phyloP scores from a whole-genome alignment of 1,284 basidiomycete species.

The Hypsizygus ulmarius region DNA sequence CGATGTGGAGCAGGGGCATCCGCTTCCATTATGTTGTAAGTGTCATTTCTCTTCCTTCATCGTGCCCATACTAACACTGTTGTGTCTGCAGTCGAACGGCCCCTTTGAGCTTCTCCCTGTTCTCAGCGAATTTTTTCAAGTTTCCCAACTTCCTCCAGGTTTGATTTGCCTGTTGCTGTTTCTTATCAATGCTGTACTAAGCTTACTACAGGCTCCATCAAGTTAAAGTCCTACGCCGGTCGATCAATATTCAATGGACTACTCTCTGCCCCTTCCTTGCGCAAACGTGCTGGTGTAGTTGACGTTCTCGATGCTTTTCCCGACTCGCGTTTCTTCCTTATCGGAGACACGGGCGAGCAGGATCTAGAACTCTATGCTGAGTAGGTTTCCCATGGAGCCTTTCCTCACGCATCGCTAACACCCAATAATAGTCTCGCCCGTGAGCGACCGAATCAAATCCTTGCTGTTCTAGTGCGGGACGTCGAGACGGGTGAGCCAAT shows the following conservation, averaged over 20 bases:
- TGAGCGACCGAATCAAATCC: slow-evolving; percentile 63
- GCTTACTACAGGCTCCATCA: slow-evolving; percentile 50
- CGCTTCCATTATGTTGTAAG: slow-evolving; percentile 86
- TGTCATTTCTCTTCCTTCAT: slow-evolving; percentile 18
- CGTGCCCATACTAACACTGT: slow-evolving; percentile 14
- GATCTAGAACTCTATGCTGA: slow-evolving; percentile 82
- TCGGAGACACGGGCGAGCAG: slow-evolving; percentile 88
- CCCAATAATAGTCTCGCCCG: slow-evolving; percentile 48
- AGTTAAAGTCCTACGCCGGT: slow-evolving; percentile 79
- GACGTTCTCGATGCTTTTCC: slow-evolving; percentile 80
- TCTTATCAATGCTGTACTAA: slow-evolving; percentile 16
- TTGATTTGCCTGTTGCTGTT: slow-evolving; percentile 13
- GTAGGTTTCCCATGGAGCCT: slow-evolving; percentile 15
- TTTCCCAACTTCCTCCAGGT: slow-evolving; percentile 69
- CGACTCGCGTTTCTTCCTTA: slow-evolving; percentile 72
- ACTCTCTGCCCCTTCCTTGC: slow-evolving; percentile 68
- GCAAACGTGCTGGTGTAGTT: slow-evolving; percentile 77
- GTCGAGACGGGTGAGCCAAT: slow-evolving; percentile 35
- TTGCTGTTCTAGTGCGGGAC: slow-evolving; percentile 68
- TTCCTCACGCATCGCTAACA: background rate
- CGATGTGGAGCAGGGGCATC: slow-evolving; percentile 66
- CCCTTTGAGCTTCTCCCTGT: slow-evolving; percentile 85
- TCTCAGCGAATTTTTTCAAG: slow-evolving; percentile 73
- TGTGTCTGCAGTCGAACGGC: slow-evolving; percentile 71
- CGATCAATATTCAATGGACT: slow-evolving; percentile 78